Base-by-base conservation (phyloP, 2,329 filamentous ascomycete species). In the Xylariales sp. region DNA sequence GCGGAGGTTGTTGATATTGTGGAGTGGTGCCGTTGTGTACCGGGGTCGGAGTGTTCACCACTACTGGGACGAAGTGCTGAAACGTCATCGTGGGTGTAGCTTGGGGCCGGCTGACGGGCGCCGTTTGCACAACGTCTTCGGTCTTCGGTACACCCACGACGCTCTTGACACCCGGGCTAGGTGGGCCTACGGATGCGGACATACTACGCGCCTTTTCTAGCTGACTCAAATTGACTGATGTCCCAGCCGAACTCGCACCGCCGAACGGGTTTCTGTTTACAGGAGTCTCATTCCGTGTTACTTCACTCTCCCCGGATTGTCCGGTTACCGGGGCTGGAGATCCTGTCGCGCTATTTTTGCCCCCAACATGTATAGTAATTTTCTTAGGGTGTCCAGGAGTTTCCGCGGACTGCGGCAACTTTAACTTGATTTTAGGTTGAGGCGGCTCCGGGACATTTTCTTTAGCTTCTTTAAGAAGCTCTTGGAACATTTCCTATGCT, bases 341-440 rank as follows among this genome's bases (percentile, higher is more conserved):
- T 48, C 83, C 85, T 28, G 82, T 83, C 65, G 83, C 83, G 73
- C 81, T 87, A 59, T 83, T 84, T 73, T 86, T 87, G 46, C 85
- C 86, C 73, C 88, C 89, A 62, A 93, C 86, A 70, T 90, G 90
- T 56, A 93, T 87, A 23, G 90, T 94, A 64, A 95, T 89, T 77
- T 89, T 91, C 78, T 89, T 90, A 8, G 83, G 78, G 67, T 81
- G 74, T 48, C 73, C 73, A 0, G 85, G 79, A 9, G 82, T 80
- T 36, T 87, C 83, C 36, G 79, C 75, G 30, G 79, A 78, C 50
- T 82, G 80, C 5, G 86, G 84, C 75, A 93, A 86, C 78, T 92
- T 94, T 64, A 97, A 84, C 80, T 94, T 97, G 74, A 97, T 91
- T 76, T 93, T 93, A 43, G 91, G 88, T 74, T 90, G 88, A 0